Evolutionary conservation across 192 early-diverging fungal genomes (phyloP).

Genomic region (Linnemannia elongata): DNA sequence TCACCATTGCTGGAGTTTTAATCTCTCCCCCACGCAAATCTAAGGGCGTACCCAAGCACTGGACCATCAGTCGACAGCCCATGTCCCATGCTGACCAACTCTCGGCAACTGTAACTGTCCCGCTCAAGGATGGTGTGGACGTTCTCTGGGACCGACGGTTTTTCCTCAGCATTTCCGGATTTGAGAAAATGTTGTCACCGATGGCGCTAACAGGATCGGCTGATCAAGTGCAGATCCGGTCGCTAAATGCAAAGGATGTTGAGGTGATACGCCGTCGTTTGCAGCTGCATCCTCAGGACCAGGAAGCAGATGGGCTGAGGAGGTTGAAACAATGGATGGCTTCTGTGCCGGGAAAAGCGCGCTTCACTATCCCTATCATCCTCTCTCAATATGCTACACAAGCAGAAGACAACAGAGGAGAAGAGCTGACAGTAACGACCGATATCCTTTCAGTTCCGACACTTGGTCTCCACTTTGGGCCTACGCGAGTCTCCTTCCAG

Average conservation of each 20-base stretch:
- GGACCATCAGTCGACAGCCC: slow-evolving; percentile 42
- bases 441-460: slow-evolving; percentile 29
- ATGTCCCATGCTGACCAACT: slow-evolving; percentile 26
- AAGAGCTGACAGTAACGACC: background rate
- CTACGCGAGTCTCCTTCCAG: background rate
- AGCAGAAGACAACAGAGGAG: background rate
- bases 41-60: slow-evolving; percentile 26
- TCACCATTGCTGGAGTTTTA: slow-evolving; percentile 34
- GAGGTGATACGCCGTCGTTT: background rate
- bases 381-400: background rate
- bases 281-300: background rate
- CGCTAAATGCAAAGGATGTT: slow-evolving; percentile 13
- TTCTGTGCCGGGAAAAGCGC: slow-evolving; percentile 16
- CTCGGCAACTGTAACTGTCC: background rate
- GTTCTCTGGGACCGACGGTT: slow-evolving; percentile 47
- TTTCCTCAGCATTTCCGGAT: slow-evolving; percentile 19
- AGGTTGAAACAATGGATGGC: slow-evolving; percentile 16
- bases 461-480: slow-evolving; percentile 11
- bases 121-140: background rate
- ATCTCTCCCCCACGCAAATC: slow-evolving; percentile 43
- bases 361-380: slow-evolving; percentile 34
- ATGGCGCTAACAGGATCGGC: background rate
- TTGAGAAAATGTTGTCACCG: background rate
- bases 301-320: background rate
- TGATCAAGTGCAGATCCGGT: slow-evolving; percentile 9